phyloP scores from a whole-genome alignment of 176 grass and related monocot genomes.

The Aechmea fasciata region DNA sequence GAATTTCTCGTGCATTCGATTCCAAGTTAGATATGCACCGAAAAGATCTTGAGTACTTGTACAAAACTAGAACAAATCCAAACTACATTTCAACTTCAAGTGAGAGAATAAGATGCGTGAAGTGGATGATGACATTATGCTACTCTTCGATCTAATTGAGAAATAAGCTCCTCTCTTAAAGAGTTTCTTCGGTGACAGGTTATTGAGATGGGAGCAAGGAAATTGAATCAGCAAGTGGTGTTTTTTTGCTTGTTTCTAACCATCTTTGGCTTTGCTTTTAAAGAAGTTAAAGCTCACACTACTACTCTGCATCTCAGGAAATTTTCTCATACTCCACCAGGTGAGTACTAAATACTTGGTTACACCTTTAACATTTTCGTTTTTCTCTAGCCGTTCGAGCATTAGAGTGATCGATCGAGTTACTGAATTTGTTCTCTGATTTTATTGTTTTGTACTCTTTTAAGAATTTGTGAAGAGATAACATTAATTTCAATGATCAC shows the following conservation, averaged over 20 bases:
- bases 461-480: too few relatives aligned
- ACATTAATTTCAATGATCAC: not conserved
- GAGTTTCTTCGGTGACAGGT: slow-evolving; percentile 31
- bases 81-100: too few relatives aligned
- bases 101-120: not conserved
- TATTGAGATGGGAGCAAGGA: slow-evolving; percentile 41
- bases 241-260: slow-evolving; percentile 47
- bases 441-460: too few relatives aligned
- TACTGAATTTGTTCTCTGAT: too few relatives aligned
- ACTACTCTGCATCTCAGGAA: slow-evolving; percentile 9
- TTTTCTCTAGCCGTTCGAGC: not conserved
- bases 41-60: too few relatives aligned
- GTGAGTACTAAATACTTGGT: slow-evolving; percentile 29
- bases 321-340: slow-evolving; percentile 28
- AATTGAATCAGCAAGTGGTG: slow-evolving; percentile 30
- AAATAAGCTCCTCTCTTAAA: slow-evolving; percentile 18
- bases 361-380: slow-evolving; percentile 4
- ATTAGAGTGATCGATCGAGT: too few relatives aligned
- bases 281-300: slow-evolving; percentile 11
- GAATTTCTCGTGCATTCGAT: too few relatives aligned
- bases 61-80: too few relatives aligned
- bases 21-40: too few relatives aligned
- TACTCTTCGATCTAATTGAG: not conserved
- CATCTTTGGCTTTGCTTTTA: slow-evolving; percentile 29
- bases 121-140: too few relatives aligned